These are phyloP conservation scores for Xylaria nigripes DNA, from an alignment of 495 filamentous ascomycete genomes.

Conservation along the genomic window DNA sequence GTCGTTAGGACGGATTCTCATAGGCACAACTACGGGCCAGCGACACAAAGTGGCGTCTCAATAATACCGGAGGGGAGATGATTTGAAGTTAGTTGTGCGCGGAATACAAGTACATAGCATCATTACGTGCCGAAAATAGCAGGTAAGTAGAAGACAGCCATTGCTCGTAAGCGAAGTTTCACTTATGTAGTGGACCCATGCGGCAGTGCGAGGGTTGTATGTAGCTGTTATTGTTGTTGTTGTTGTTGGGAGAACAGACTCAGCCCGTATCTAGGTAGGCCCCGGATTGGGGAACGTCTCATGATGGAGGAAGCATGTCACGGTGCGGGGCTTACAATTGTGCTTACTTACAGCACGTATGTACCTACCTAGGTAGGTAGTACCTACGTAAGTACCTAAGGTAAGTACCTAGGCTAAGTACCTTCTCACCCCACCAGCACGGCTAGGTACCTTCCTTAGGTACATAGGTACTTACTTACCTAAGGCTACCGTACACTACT, in stretches of 20 bases:
- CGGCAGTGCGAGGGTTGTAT: background rate
- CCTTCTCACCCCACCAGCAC: too few species aligned
- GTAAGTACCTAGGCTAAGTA: too few species aligned
- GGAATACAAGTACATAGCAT: background rate
- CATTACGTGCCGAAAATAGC: background rate
- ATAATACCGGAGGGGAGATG: background rate
- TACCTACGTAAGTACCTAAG: too few species aligned
- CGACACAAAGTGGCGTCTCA: background rate
- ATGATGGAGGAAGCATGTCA: too few species aligned
- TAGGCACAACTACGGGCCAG: background rate
- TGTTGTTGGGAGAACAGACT: background rate
- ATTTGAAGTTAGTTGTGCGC: background rate
- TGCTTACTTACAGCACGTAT: too few species aligned
- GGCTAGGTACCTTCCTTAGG: too few species aligned
- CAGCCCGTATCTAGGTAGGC: too few species aligned
- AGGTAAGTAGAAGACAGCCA: background rate
- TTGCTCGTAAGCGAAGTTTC: background rate
- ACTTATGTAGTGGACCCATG: background rate
- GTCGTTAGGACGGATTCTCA: background rate
- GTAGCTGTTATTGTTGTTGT: background rate
- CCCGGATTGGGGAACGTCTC: too few species aligned
- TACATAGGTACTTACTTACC: too few species aligned
- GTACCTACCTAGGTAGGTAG: too few species aligned
- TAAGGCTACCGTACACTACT: too few species aligned
- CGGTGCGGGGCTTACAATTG: too few species aligned